Percentiles rank a stretch among this genome's conserved stretches.
Evolutionary conservation across 1,139 yeast species (phyloP).

Genomic region (Sugiyamaella paludigena): DNA sequence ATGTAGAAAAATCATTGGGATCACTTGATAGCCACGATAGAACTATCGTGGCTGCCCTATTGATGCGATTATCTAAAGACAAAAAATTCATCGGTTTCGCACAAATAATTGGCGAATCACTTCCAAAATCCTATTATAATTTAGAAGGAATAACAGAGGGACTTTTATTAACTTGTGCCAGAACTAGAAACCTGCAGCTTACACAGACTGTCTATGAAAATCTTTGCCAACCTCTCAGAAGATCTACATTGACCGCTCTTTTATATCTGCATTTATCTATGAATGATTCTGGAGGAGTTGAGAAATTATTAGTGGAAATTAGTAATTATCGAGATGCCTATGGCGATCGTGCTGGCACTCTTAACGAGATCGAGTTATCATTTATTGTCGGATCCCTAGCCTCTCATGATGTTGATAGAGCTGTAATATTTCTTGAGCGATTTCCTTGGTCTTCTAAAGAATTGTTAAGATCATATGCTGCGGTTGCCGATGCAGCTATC

Average conservation of each 20-base stretch:
- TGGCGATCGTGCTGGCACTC: not conserved
- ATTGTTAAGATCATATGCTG: conserved; percentile 14
- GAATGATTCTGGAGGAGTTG: conserved; percentile 43
- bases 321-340: conserved; percentile 14
- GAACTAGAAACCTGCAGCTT: conserved; percentile 24
- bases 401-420: conserved; percentile 19
- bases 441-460: conserved; percentile 16
- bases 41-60: conserved; percentile 22
- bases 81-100: conserved; percentile 22
- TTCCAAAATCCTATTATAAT: conserved; percentile 29
- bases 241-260: conserved; percentile 38
- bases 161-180: conserved; percentile 26
- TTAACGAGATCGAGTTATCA: conserved; percentile 26
- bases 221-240: conserved; percentile 27
- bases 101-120: conserved; percentile 27
- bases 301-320: conserved; percentile 40
- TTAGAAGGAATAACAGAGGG: conserved; percentile 30
- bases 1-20: conserved; percentile 12
- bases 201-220: conserved; percentile 25
- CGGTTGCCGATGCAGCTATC: conserved; percentile 21
- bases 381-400: conserved; percentile 24
- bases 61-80: conserved; percentile 27
- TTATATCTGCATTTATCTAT: conserved; percentile 42
- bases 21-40: conserved; percentile 17
- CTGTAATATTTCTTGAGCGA: conserved; percentile 16